phyloP scores from a whole-genome alignment of 345 rosid genomes.

The Salix purpurea region DNA sequence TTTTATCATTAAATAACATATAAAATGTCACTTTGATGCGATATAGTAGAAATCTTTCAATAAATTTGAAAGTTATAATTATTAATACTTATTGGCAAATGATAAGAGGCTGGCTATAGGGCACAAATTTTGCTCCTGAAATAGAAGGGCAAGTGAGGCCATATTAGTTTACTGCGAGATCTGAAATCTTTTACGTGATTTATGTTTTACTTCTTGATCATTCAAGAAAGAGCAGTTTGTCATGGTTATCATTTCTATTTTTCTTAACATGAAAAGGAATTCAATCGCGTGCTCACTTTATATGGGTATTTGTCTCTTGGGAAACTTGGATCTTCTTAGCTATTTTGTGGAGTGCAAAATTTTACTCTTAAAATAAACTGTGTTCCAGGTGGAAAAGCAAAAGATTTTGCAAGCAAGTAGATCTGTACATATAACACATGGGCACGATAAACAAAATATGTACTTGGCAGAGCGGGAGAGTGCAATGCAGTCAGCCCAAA shows the following conservation, averaged over 20 bases:
- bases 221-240: not conserved
- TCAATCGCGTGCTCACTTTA: not conserved
- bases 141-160: not conserved
- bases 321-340: not conserved
- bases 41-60: not conserved
- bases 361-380: not conserved
- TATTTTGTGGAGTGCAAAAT: not conserved
- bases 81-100: not conserved
- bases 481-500: slow-evolving; percentile 13
- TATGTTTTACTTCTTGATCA: not conserved
- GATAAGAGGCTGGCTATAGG: not conserved
- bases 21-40: not conserved
- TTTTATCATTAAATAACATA: not conserved
- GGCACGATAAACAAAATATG: slow-evolving; percentile 29
- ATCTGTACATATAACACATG: slow-evolving; percentile 35
- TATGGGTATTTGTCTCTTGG: not conserved
- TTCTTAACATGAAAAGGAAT: not conserved
- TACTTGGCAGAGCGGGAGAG: slow-evolving; percentile 20
- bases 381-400: slow-evolving; percentile 74
- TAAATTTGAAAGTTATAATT: not conserved
- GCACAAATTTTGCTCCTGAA: not conserved
- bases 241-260: not conserved
- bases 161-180: not conserved
- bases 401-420: slow-evolving; percentile 69
- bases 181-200: not conserved